Conservation (phyloP, 192 early-diverging fungal species). For the Backusella australiensis region DNA sequence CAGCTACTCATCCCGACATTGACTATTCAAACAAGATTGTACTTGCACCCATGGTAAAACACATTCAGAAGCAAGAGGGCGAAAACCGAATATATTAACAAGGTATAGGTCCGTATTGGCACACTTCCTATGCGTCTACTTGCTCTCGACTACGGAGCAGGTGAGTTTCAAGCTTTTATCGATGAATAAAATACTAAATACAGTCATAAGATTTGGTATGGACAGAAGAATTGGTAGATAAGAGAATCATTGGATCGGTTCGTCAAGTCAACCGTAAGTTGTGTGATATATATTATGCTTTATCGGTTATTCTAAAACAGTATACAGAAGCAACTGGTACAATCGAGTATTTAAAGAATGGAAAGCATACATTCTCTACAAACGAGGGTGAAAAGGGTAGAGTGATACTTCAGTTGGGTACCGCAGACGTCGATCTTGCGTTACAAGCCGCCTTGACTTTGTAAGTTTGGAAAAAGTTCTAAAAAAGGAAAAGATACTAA, state of each 20-base stretch:
- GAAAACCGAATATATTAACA: not conserved
- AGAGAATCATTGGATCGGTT: constrained; percentile 69
- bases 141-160: constrained; percentile 87
- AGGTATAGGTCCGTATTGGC: constrained; percentile 68
- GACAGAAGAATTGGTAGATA: constrained; percentile 88
- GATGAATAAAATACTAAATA: no score
- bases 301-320: not conserved
- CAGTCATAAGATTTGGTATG: constrained; percentile 74
- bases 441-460: constrained; percentile 81
- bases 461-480: constrained; percentile 40
- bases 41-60: constrained; percentile 91
- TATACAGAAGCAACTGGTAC: constrained; percentile 59
- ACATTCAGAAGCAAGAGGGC: not conserved
- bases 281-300: not conserved
- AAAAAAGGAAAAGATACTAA: not conserved
- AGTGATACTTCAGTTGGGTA: constrained; percentile 93
- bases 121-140: constrained; percentile 87
- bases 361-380: constrained; percentile 62
- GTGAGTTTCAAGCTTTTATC: constrained; percentile 23
- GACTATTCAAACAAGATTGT: constrained; percentile 64
- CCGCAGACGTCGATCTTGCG: constrained; percentile 81
- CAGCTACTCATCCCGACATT: constrained; percentile 5
- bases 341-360: constrained; percentile 73
- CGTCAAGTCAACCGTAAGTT: constrained; percentile 73
- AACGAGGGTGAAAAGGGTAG: constrained; percentile 72